Evolutionary conservation across 2,329 filamentous ascomycete species (phyloP), one percentile per base, ranked within the genome.

Genomic region (Helminthosporium solani): DNA sequence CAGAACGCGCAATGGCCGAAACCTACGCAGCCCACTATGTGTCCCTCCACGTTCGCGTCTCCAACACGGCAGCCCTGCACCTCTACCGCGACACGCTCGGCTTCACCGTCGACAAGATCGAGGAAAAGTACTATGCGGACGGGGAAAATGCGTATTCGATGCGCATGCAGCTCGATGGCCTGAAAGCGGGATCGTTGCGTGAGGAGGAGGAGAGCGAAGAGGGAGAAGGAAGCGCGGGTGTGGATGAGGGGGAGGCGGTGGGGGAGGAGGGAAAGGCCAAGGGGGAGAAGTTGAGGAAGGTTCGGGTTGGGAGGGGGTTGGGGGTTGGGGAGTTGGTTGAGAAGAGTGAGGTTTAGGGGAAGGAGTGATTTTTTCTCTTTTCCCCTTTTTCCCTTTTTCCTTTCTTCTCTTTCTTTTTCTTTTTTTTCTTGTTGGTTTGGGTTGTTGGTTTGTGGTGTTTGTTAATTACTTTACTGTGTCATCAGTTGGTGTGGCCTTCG

Each of bases 111-210:
- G 89, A 94, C 56, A 94, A 90, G 76, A 84, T 86, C 9, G 90
- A 95, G 73, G 70, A 81, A 39, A 94, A 91, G 74, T 96, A 96
- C 80, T 99, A 99, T 70, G 94, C 94, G 47, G 94, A 99, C 70
- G 92, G 92, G 49, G 94, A 99, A 75, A 90, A 99, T 75, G 94
- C 94, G 30, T 96, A 85, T 68, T 88, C 84, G 66, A 99, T 99
- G 94, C 85, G 85, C 53, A 87, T 96, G 70, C 87, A 97, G 63
- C 79, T 99, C 34, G 72, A 73, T 2, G 73, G 75, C 40, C 67
- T 86, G 35, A 73, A 77, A 43, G 75, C 80, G 48, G 76, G 78
- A 56, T 78, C 87, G 12, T 53, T 67, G 36, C 67, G 76, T 52
- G 64, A 64, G 25, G 66, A 64, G 28, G 64, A 62, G 33, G 62